Evolutionary conservation across 495 filamentous ascomycete genomes (phyloP).

Genomic region (Penicillium coffeae): DNA sequence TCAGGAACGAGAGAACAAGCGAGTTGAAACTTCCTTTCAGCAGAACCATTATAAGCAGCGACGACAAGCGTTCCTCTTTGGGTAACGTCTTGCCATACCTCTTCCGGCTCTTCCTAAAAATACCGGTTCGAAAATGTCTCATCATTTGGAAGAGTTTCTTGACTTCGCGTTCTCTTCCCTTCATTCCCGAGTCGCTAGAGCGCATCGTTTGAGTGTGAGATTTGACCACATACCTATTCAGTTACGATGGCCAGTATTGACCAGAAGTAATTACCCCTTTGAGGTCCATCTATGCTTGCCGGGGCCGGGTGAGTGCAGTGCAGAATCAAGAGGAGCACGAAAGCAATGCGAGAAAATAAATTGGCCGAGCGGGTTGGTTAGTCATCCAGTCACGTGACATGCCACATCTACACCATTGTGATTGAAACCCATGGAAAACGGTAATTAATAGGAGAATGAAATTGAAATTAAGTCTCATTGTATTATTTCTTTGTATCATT

Average conservation of each 20-base stretch:
- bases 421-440: too few species aligned
- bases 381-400: not conserved
- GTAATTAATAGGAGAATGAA: too few species aligned
- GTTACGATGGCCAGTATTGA: conserved; percentile 3
- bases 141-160: conserved; percentile 36
- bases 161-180: conserved; percentile 11
- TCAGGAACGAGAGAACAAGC: conserved; percentile 13
- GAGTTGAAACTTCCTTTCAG: conserved; percentile 33
- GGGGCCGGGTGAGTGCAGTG: not conserved
- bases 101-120: conserved; percentile 54
- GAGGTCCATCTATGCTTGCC: not conserved
- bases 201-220: not conserved
- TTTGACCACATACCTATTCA: conserved; percentile 10
- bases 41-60: conserved; percentile 53
- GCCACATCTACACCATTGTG: too few species aligned
- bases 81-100: conserved; percentile 39
- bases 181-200: conserved; percentile 1
- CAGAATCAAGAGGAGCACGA: not conserved
- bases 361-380: not conserved
- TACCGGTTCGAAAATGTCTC: conserved; percentile 44
- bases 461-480: too few species aligned
- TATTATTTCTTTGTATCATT: too few species aligned
- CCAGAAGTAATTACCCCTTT: not conserved
- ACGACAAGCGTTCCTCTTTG: conserved; percentile 31
- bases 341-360: not conserved